Base-by-base conservation (phyloP, 2,329 filamentous ascomycete genomes). In the Fusarium sp. region DNA sequence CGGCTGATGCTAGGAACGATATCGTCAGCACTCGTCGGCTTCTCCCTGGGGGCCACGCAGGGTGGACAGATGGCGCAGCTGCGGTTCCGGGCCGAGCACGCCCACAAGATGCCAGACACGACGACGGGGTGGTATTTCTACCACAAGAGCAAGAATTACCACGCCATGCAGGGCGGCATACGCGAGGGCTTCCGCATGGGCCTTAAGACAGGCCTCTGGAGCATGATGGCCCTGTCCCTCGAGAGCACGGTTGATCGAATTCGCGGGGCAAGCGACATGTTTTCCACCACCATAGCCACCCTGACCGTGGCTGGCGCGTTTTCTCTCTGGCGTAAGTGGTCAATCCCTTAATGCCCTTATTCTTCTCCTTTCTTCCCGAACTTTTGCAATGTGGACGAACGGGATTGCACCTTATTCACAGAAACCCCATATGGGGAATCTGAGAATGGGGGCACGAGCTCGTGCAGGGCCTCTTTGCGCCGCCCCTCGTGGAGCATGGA, bases 81-180 rank as follows among this genome's bases (percentile, higher is more conserved):
- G 67, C 93, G 93, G 43, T 99, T 98, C 85, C 93, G 96, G 65
- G 97, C 97, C 70, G 97, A 99, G 84, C 97, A 99, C 81, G 95
- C 97, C 1, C 97, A 99, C 87, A 94, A 96, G 75, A 91, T 98
- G 72, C 97, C 97, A 23, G 92, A 90, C 5, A 92, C 92, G 1
- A 92, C 94, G 30, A 91, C 92, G 3, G 96, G 95, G 20, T 99
- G 97, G 97, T 99, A 96, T 81, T 90, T 98, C n/a, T 99, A 99
- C 83, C 96, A 98, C 87, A 98, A 98, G 85, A 94, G 92, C 81
- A 98, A 98, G 84, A 98, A 98, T 84, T 98, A 99, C 85, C 91
- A 95, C 78, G 89, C 93, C 61, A 92, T 94, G 78, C 88, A 93
- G 25, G 94, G 93, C 7, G 96, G 93, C 1, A 85, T 97, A 20